Conservation (phyloP, 305 asterid species). For the Vinca major region DNA sequence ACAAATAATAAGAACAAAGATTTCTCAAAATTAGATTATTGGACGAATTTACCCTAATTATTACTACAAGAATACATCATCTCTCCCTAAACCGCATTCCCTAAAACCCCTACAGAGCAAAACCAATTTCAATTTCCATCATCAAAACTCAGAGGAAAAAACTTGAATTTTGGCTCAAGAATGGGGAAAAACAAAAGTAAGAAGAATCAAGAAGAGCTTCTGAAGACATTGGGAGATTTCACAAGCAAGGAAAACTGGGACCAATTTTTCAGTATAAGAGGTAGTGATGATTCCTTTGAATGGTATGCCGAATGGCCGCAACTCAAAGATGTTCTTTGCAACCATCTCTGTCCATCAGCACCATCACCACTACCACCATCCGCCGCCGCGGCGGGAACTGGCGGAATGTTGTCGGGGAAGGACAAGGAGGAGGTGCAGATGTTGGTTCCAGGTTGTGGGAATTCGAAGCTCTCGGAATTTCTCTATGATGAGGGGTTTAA, state of each 20-base stretch:
- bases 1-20: not conserved
- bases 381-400: conserved; percentile 2
- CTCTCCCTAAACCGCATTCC: not conserved
- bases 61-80: too few relatives aligned
- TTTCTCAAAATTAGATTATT: not conserved
- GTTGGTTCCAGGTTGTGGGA: conserved; percentile 85
- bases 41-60: not conserved
- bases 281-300: conserved; percentile 61
- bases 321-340: conserved; percentile 33
- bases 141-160: not conserved
- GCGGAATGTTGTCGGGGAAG: conserved; percentile 1
- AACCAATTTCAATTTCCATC: not conserved
- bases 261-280: conserved; percentile 56
- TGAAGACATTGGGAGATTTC: conserved; percentile 59
- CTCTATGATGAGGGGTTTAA: conserved; percentile 58
- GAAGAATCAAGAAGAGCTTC: conserved; percentile 44
- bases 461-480: conserved; percentile 68
- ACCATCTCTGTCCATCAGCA: conserved; percentile 26
- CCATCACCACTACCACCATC: conserved; percentile 1
- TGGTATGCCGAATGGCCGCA: conserved; percentile 96
- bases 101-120: not conserved
- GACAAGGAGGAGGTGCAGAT: conserved; percentile 21
- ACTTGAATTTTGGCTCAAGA: not conserved
- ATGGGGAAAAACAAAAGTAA: conserved; percentile 29
- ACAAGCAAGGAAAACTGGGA: conserved; percentile 90